phyloP scores from a whole-genome alignment of 2,329 filamentous ascomycete genomes.

The Aspergillus tamarii region DNA sequence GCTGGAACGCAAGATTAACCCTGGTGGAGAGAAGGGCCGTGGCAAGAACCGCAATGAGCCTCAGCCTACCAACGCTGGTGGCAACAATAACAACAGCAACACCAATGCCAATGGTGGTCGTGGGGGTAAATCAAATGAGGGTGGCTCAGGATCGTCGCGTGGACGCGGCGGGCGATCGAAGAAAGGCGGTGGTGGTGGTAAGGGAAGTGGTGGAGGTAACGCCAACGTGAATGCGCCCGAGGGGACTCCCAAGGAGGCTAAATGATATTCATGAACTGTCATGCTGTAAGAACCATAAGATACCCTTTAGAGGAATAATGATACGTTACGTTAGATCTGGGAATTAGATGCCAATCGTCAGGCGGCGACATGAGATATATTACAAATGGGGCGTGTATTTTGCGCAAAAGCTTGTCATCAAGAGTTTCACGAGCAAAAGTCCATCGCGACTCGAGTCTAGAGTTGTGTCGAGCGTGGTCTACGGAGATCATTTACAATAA shows the following conservation, averaged over 20 bases:
- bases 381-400: fast-evolving
- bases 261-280: slow-evolving; percentile 16
- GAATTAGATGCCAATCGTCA: no score
- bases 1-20: slow-evolving; percentile 60
- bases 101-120: slow-evolving; percentile 9
- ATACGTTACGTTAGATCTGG: not conserved
- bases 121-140: slow-evolving; percentile 19
- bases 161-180: slow-evolving; percentile 24
- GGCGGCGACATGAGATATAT: no score
- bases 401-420: no score
- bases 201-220: slow-evolving; percentile 12
- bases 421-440: no score
- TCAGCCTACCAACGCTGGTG: slow-evolving; percentile 13
- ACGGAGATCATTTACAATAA: not conserved
- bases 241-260: slow-evolving; percentile 19
- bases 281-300: not conserved
- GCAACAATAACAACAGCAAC: slow-evolving; percentile 12
- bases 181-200: slow-evolving; percentile 19
- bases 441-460: no score
- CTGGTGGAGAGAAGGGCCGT: slow-evolving; percentile 36
- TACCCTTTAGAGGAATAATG: not conserved
- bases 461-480: no score
- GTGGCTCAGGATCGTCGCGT: slow-evolving; percentile 23
- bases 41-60: slow-evolving; percentile 34
- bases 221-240: slow-evolving; percentile 14